Evolutionary conservation across 2,329 filamentous ascomycete species (phyloP).

Genomic region (Colletotrichum tabaci): DNA sequence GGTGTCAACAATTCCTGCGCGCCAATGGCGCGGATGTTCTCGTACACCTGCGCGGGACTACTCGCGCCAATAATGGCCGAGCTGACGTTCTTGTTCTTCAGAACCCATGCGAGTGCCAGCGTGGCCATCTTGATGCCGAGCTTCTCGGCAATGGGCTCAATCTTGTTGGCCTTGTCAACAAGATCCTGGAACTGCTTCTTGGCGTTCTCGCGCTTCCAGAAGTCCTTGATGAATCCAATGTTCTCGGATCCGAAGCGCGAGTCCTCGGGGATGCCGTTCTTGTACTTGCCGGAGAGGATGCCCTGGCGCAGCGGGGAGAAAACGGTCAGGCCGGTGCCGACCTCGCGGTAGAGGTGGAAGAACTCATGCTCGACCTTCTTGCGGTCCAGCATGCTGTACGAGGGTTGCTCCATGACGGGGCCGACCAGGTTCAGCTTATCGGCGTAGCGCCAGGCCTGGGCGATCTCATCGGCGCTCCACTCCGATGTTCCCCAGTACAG

Average conservation of each 20-base stretch:
- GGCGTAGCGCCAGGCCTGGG: conserved; percentile 72
- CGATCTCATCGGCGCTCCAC: conserved; percentile 77
- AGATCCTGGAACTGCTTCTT: conserved; percentile 68
- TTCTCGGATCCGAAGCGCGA: conserved; percentile 71
- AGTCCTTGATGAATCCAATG: conserved; percentile 69
- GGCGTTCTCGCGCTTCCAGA: conserved; percentile 63
- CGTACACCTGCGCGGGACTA: conserved; percentile 70
- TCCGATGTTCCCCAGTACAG: conserved; percentile 81
- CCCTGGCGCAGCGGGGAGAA: conserved; percentile 73
- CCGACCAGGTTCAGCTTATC: conserved; percentile 74
- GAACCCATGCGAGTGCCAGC: conserved; percentile 74
- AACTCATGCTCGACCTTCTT: conserved; percentile 76
- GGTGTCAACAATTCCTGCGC: conserved; percentile 70
- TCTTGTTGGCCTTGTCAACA: conserved; percentile 72
- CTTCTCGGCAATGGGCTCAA: conserved; percentile 75
- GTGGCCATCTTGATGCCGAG: conserved; percentile 71
- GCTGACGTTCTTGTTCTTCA: conserved; percentile 74
- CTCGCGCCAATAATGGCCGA: conserved; percentile 74
- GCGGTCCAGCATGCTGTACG: conserved; percentile 75
- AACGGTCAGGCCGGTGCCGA: conserved; percentile 73
- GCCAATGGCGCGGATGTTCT: conserved; percentile 69
- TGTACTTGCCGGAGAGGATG: conserved; percentile 78
- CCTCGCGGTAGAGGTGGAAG: conserved; percentile 71
- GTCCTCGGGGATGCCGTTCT: conserved; percentile 71
- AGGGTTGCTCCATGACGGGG: conserved; percentile 76